phyloP scores from a whole-genome alignment of 371 early-diverging fungal species.

The Rhizomucor pusillus region DNA sequence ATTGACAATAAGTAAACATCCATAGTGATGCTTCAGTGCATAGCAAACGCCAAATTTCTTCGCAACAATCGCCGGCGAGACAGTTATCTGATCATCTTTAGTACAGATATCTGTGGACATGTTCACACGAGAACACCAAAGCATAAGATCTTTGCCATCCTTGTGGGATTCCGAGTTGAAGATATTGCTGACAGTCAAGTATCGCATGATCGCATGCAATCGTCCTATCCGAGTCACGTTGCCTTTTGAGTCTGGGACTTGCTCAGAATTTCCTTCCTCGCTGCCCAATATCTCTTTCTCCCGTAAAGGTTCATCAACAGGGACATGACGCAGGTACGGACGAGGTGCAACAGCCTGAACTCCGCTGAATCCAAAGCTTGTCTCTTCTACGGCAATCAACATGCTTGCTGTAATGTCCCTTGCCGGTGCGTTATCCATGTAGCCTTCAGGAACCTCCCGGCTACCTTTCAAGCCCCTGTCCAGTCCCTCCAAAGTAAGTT shows the following conservation, averaged over 20 bases:
- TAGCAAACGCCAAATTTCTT: slow-evolving; percentile 32
- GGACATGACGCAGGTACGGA: background rate
- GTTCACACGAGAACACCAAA: slow-evolving; percentile 35
- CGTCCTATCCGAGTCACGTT: slow-evolving; percentile 7
- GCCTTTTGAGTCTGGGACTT: too few species aligned
- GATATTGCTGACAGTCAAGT: slow-evolving; percentile 9
- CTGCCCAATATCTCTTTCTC: too few species aligned
- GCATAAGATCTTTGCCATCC: slow-evolving; percentile 13
- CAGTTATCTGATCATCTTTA: background rate
- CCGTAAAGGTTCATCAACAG: too few species aligned
- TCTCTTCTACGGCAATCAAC: slow-evolving; percentile 8
- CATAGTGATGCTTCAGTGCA: slow-evolving; percentile 30
- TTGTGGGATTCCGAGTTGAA: slow-evolving; percentile 9
- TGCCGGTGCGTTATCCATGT: slow-evolving; percentile 40
- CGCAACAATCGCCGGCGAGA: slow-evolving; percentile 19
- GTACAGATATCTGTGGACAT: slow-evolving; percentile 10
- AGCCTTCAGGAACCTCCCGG: slow-evolving; percentile 22
- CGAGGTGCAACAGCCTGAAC: slow-evolving; percentile 9
- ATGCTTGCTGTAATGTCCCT: slow-evolving; percentile 15
- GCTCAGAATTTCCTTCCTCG: too few species aligned
- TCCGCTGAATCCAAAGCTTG: slow-evolving; percentile 25
- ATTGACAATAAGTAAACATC: slow-evolving; percentile 17
- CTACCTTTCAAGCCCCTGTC: slow-evolving; percentile 32
- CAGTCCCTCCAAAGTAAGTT: slow-evolving; percentile 14
- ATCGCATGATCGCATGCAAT: slow-evolving; percentile 2